Evolutionary conservation across 2,329 filamentous ascomycete genomes (phyloP).

Genomic region (Clonostachys rosea): DNA sequence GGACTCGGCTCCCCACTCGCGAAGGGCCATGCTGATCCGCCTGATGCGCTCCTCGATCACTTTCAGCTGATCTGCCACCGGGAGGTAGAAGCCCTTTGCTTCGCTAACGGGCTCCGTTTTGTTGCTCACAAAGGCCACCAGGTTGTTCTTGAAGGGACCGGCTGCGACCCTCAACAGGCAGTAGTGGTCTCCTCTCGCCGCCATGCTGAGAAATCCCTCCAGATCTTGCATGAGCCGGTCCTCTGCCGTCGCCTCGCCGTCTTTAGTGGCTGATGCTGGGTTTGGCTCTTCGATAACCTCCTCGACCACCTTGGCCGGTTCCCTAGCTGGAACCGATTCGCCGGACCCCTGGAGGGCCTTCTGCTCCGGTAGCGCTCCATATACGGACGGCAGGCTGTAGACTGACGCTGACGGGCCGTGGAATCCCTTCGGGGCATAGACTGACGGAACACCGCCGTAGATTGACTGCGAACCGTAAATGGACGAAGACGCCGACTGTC

Average conservation of each 20-base stretch:
- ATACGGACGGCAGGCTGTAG: too few species aligned
- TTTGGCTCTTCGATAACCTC: not conserved
- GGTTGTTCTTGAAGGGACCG: slow-evolving; percentile 4
- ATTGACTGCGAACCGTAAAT: too few species aligned
- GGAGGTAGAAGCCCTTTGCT: slow-evolving; percentile 1
- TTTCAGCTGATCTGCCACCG: not conserved
- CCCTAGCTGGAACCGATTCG: not conserved
- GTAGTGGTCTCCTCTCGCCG: slow-evolving; percentile 1
- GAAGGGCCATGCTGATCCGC: slow-evolving; percentile 31
- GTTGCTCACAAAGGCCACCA: slow-evolving; percentile 5
- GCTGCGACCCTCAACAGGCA: slow-evolving; percentile 1
- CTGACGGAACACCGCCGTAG: too few species aligned
- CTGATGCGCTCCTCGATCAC: slow-evolving; percentile 33
- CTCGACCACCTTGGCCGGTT: not conserved
- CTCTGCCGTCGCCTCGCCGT: not conserved
- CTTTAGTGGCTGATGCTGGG: not conserved
- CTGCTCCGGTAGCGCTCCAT: not conserved
- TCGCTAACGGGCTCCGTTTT: not conserved
- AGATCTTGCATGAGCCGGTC: not conserved
- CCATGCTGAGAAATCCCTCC: slow-evolving; percentile 1
- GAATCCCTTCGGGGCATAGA: not conserved
- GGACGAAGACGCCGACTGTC: not conserved
- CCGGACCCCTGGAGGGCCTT: not conserved
- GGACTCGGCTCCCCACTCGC: slow-evolving; percentile 21
- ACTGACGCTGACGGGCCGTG: too few species aligned